These are phyloP conservation scores for Chrysanthemum makinoi DNA, from an alignment of 129 eudicot species.

Conservation along the genomic window DNA sequence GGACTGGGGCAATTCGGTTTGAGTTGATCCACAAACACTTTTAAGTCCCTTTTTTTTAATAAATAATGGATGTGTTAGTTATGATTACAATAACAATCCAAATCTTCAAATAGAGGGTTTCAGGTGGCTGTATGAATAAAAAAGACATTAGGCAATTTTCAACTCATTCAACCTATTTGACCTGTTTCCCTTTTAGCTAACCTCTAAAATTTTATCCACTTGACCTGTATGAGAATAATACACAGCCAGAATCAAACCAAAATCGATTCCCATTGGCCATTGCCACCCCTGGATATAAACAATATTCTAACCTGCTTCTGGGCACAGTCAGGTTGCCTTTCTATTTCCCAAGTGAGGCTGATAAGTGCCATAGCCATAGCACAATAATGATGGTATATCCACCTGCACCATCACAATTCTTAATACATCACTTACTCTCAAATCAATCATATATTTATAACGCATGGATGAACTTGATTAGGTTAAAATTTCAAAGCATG, in stretches of 20 bases:
- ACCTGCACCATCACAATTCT: slow-evolving; percentile 53
- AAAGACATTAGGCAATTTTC: not conserved
- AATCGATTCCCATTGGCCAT: no score
- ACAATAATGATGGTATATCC: slow-evolving; percentile 97
- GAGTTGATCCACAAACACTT: not conserved
- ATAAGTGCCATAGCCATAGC: slow-evolving; percentile 98
- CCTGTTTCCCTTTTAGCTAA: not conserved
- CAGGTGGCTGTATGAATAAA: not conserved
- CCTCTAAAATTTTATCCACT: not conserved
- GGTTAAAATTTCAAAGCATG: not conserved
- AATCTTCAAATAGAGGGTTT: not conserved
- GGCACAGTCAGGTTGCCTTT: slow-evolving; percentile 75
- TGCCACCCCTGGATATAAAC: not conserved
- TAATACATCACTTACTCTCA: slow-evolving; percentile 7
- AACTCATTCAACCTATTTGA: not conserved
- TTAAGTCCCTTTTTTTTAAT: not conserved
- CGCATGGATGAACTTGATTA: not conserved
- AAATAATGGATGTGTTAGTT: not conserved
- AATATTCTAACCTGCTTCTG: slow-evolving; percentile 63
- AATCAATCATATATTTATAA: slow-evolving; percentile 18
- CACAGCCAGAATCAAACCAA: not conserved
- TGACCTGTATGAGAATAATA: not conserved
- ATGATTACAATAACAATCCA: not conserved
- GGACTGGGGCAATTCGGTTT: not conserved
- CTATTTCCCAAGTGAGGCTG: slow-evolving; percentile 97